These are phyloP conservation scores for Aschersonia sp. DNA, from an alignment of 2,329 filamentous ascomycete genomes.

Conservation along the genomic window DNA sequence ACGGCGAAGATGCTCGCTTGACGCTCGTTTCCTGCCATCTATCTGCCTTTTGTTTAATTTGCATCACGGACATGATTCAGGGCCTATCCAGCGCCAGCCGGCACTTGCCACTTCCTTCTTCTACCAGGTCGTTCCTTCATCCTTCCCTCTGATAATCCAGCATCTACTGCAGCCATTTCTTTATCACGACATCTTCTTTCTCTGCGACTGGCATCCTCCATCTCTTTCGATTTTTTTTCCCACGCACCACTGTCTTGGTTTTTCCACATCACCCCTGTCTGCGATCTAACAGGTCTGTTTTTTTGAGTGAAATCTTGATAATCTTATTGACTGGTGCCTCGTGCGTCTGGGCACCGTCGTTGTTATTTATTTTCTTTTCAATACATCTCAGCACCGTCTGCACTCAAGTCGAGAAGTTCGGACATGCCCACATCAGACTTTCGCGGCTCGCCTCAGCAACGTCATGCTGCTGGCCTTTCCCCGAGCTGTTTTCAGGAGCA, in stretches of 20 bases:
- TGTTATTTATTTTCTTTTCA: slow-evolving; percentile 6
- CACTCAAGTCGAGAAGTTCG: not conserved
- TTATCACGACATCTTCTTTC: slow-evolving; percentile 1
- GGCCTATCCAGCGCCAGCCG: slow-evolving; percentile 12
- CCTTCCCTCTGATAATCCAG: not conserved
- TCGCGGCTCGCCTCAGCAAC: slow-evolving; percentile 14
- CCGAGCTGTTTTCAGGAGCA: slow-evolving; percentile 8
- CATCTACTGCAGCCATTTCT: slow-evolving; percentile 4
- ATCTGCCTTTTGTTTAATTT: slow-evolving; percentile 10
- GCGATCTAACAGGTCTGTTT: slow-evolving; percentile 14
- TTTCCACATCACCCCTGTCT: slow-evolving; percentile 12
- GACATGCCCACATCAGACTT: slow-evolving; percentile 17
- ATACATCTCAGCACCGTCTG: slow-evolving; percentile 4
- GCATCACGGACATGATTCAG: slow-evolving; percentile 2
- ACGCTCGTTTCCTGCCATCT: slow-evolving; percentile 10
- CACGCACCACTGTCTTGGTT: slow-evolving; percentile 6
- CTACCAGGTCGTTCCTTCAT: slow-evolving; percentile 4
- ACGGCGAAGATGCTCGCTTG: slow-evolving; percentile 4
- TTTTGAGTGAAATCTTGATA: slow-evolving; percentile 14
- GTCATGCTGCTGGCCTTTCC: slow-evolving; percentile 4
- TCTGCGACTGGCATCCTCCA: slow-evolving; percentile 4
- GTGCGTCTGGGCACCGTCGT: slow-evolving; percentile 3
- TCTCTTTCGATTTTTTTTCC: slow-evolving; percentile 6
- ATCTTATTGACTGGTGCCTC: slow-evolving; percentile 8
- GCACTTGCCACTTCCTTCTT: slow-evolving; percentile 7